A percentile compares a stretch with the other conserved stretches of the same genome.
Evolutionary conservation across 495 filamentous ascomycete species (phyloP).

Genomic region (Xylaria telfairii): DNA sequence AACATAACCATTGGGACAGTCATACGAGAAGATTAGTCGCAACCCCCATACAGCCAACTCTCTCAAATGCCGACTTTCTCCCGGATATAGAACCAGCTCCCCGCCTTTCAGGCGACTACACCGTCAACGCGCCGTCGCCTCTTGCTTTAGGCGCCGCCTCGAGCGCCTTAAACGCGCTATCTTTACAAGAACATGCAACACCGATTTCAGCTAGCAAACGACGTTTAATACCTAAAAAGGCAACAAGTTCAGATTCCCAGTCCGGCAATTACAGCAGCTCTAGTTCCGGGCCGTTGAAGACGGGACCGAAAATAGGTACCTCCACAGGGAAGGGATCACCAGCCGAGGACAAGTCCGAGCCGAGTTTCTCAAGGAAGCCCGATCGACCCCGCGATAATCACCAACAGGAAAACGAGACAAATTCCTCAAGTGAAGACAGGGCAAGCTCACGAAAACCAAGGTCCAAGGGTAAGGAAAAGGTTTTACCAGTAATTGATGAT

Average conservation of each 20-base stretch:
- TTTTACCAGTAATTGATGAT: constrained; percentile 20
- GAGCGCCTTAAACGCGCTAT: constrained; percentile 48
- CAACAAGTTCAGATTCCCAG: constrained; percentile 20
- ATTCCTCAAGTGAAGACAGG: constrained; percentile 32
- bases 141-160: constrained; percentile 56
- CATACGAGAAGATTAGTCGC: constrained; percentile 50
- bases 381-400: constrained; percentile 23
- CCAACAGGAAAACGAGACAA: constrained; percentile 26
- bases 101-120: constrained; percentile 36
- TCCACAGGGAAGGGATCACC: constrained; percentile 27
- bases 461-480: constrained; percentile 38
- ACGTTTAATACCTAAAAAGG: constrained; percentile 25
- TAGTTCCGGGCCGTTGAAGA: constrained; percentile 14
- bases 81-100: constrained; percentile 32
- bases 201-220: constrained; percentile 26
- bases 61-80: constrained; percentile 30
- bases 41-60: constrained; percentile 32
- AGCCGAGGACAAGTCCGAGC: constrained; percentile 27
- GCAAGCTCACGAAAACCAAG: constrained; percentile 18
- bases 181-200: constrained; percentile 37
- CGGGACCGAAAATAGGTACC: not conserved
- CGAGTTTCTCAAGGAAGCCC: constrained; percentile 32
- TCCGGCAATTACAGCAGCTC: constrained; percentile 23
- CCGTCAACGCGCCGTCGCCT: constrained; percentile 35
- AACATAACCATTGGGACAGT: constrained; percentile 49